phyloP scores from a whole-genome alignment of 1,284 basidiomycete genomes.

The Leccinum angustisporum region DNA sequence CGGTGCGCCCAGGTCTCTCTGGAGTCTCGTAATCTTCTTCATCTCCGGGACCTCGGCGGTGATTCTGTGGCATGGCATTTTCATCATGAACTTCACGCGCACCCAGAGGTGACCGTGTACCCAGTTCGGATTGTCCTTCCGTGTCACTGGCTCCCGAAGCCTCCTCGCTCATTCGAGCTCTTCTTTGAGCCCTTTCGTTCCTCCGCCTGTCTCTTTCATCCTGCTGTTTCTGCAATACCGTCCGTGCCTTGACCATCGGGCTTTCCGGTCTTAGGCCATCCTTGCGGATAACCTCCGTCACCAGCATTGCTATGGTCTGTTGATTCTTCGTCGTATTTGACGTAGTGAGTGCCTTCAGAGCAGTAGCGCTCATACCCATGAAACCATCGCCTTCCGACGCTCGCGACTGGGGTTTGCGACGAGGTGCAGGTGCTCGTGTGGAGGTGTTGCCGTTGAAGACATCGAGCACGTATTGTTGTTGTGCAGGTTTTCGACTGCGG shows the following conservation, averaged over 20 bases:
- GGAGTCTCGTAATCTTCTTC: slow-evolving; percentile 81
- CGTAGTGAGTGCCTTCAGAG: slow-evolving; percentile 65
- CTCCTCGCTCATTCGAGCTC: slow-evolving; percentile 51
- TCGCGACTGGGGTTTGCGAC: slow-evolving; percentile 38
- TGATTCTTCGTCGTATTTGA: slow-evolving; percentile 73
- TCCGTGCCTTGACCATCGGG: slow-evolving; percentile 73
- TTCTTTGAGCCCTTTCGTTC: slow-evolving; percentile 63
- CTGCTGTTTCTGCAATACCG: slow-evolving; percentile 67
- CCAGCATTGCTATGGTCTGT: slow-evolving; percentile 48
- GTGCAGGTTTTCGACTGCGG: slow-evolving; percentile 48
- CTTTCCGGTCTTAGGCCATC: slow-evolving; percentile 75
- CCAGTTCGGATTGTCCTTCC: slow-evolving; percentile 28
- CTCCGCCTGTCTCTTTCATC: slow-evolving; percentile 64
- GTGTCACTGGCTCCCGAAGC: slow-evolving; percentile 26
- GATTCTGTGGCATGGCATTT: slow-evolving; percentile 38
- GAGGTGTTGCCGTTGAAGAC: slow-evolving; percentile 38
- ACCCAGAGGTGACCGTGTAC: slow-evolving; percentile 20
- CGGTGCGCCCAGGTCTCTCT: slow-evolving; percentile 39
- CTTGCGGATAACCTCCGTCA: slow-evolving; percentile 65
- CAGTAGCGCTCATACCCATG: slow-evolving; percentile 61
- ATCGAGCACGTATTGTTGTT: slow-evolving; percentile 38
- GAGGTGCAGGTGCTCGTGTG: slow-evolving; percentile 37
- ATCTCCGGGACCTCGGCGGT: slow-evolving; percentile 71
- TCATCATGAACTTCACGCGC: slow-evolving; percentile 35
- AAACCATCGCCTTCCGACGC: slow-evolving; percentile 46